phyloP scores from a whole-genome alignment of 2,329 filamentous ascomycete genomes.

The Pseudocercospora vitis region DNA sequence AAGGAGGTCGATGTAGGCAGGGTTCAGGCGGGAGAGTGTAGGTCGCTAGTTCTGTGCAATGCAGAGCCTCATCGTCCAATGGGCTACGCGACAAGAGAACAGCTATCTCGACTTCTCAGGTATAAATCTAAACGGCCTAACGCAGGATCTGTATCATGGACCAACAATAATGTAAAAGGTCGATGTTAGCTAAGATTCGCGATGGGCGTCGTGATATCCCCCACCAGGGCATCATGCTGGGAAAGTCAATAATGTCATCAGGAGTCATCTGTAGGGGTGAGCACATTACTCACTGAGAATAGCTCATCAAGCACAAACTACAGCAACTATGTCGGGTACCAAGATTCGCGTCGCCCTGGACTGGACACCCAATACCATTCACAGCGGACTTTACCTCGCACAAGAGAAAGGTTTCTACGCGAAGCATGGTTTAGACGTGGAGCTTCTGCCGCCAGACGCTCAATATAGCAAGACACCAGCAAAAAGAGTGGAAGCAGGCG shows the following conservation, averaged over 20 bases:
- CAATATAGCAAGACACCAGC: conserved; percentile 35
- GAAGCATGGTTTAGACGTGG: conserved; percentile 28
- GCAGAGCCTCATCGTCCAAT: no score
- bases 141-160: no score
- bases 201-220: no score
- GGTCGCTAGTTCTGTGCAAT: no score
- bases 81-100: no score
- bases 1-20: no score
- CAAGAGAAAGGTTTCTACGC: conserved; percentile 29
- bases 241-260: neutral
- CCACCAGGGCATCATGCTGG: no score
- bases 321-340: conserved; percentile 19
- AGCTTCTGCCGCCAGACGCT: conserved; percentile 33
- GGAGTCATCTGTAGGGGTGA: neutral
- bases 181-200: no score
- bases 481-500: conserved; percentile 30
- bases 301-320: neutral
- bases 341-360: conserved; percentile 35
- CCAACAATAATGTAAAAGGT: no score
- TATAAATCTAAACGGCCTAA: no score
- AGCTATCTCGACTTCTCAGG: no score
- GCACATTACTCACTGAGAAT: neutral
- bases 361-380: conserved; percentile 40
- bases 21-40: no score
- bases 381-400: conserved; percentile 36